Conservation (phyloP, 495 filamentous ascomycete species). For the Tuber microsphaerosporum region DNA sequence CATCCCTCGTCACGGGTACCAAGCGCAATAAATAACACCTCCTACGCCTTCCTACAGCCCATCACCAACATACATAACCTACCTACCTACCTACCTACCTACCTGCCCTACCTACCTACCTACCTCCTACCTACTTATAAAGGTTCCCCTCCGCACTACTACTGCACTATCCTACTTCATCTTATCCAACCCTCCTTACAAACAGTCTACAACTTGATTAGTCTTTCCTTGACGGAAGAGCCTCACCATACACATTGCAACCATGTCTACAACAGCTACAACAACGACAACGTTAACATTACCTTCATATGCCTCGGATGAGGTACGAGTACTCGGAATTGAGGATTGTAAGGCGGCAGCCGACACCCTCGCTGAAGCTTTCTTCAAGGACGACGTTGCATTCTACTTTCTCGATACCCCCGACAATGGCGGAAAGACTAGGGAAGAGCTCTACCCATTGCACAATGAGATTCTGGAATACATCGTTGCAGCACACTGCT, state of each 20-base stretch:
- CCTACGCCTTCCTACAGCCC: conserved; percentile 11
- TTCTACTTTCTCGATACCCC: conserved; percentile 64
- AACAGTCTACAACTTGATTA: conserved; percentile 1
- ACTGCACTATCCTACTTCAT: background rate
- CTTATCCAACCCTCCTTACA: background rate
- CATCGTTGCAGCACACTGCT: conserved; percentile 61
- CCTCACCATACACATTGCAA: conserved; percentile 12
- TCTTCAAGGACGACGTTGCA: conserved; percentile 64
- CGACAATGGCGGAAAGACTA: conserved; percentile 54
- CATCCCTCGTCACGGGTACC: conserved; percentile 34
- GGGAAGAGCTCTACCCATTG: conserved; percentile 63
- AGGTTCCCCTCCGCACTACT: background rate
- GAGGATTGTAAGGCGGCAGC: conserved; percentile 62
- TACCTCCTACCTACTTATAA: conserved; percentile 7
- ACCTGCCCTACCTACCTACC: background rate
- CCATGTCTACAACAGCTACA: conserved; percentile 28
- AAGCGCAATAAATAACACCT: conserved; percentile 24
- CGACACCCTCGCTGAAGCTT: conserved; percentile 63
- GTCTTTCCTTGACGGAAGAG: background rate
- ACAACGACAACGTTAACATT: conserved; percentile 35
- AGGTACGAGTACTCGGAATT: conserved; percentile 55
- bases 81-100: background rate
- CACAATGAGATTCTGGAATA: conserved; percentile 68
- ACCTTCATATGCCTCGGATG: conserved; percentile 38
- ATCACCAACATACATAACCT: conserved; percentile 10